Base-by-base conservation (phyloP, 2,329 filamentous ascomycete genomes). In the Alternaria ventricosa region DNA sequence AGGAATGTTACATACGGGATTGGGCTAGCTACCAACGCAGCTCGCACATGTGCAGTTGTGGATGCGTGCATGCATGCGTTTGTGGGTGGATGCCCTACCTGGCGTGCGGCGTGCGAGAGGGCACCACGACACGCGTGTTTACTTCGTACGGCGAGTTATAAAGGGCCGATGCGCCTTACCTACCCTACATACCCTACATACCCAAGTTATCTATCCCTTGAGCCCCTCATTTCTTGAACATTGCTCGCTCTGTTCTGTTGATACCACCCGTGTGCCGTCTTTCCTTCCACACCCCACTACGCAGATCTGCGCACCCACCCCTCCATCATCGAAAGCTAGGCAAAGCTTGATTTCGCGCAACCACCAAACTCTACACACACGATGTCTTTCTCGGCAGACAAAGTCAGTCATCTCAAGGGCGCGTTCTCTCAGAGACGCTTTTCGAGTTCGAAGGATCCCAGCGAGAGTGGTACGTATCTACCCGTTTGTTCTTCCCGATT, bases 331-430 rank as follows among this genome's bases (percentile, higher is more conserved):
- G 36, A 23, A 54, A 49, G 44, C 66, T 69, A 64, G 61, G 47
- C 57, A 64, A 68, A 65, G 63, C 61, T 64, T 68, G 63, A 57
- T 50, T 46, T 22, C 45, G 46, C 60, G 27, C 60, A 57, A 60
- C 22, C 49, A 28, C 49, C 45, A 45, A n/a, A 22, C 47, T 28
- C 36, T 55, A 28, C 50, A 50, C 15, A 18, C 60, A 70, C 55
- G 36, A 80, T 80, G 78, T 78, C 76, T 25, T 80, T 80, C 56
- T 80, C 77, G 2, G 77, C 74, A 11, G 70, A 70, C 54, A 78
- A 73, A 66, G 70, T 79, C 20, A 74, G 73, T 15, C 73, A 74
- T 20, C 57, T 78, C 9, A 78, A 72, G 72, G 68, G 70, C 4
- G 69, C 71, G 0, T 72, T 73, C 57, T 72, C 72, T 9, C 72